These are phyloP conservation scores for Coemansia furcata DNA, from an alignment of 192 early-diverging fungal species.

Conservation along the genomic window DNA sequence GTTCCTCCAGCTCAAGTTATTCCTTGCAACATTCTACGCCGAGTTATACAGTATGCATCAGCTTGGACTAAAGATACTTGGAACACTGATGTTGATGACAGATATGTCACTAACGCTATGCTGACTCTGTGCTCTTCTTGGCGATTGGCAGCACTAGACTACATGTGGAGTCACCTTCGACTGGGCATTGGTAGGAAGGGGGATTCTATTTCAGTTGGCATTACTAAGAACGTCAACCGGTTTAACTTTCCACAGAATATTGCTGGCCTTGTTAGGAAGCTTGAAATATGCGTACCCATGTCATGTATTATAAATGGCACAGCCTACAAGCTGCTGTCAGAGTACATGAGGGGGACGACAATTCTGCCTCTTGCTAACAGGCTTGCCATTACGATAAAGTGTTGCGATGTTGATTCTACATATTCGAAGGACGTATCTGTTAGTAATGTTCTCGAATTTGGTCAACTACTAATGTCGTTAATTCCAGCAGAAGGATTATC, in stretches of 20 bases:
- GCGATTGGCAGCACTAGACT: background rate
- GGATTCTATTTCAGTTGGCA: background rate
- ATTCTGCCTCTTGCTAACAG: background rate
- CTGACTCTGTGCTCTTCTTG: background rate
- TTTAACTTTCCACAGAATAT: background rate
- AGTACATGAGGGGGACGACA: background rate
- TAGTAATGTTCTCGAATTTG: background rate
- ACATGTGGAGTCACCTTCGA: background rate
- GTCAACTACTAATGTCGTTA: background rate
- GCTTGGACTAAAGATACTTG: background rate
- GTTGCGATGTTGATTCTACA: background rate
- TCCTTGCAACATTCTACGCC: background rate
- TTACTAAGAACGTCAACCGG: too few species aligned
- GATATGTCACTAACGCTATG: background rate
- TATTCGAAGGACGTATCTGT: background rate
- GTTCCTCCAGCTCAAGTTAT: too few species aligned
- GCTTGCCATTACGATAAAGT: background rate
- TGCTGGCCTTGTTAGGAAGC: background rate
- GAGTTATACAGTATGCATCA: background rate
- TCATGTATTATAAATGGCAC: background rate
- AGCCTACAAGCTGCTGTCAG: background rate
- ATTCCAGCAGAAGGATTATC: background rate
- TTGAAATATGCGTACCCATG: background rate
- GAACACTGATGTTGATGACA: background rate
- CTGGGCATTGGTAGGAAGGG: background rate